phyloP scores from a whole-genome alignment of 2,329 filamentous ascomycete genomes.

The Dothideomycetes sp. region DNA sequence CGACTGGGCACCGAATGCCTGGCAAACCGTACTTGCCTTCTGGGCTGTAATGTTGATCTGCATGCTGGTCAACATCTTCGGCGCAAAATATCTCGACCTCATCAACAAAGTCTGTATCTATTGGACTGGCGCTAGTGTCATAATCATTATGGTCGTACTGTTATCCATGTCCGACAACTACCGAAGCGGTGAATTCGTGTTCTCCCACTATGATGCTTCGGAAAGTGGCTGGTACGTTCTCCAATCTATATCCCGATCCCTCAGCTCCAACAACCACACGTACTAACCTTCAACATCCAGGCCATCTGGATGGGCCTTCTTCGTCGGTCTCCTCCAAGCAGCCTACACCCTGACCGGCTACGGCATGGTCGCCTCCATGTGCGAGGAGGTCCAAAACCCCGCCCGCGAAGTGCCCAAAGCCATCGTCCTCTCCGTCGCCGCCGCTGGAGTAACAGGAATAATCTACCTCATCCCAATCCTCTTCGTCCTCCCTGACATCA shows the following conservation, averaged over 20 bases:
- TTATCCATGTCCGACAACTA: conserved; percentile 50
- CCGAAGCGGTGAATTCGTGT: conserved; percentile 55
- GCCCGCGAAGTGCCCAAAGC: conserved; percentile 61
- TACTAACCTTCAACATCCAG: background rate
- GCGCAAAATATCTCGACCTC: conserved; percentile 52
- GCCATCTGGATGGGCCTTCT: conserved; percentile 61
- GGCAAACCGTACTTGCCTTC: conserved; percentile 63
- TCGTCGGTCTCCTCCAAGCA: conserved; percentile 60
- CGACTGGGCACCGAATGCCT: conserved; percentile 56
- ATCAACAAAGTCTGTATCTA: conserved; percentile 67
- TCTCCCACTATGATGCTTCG: conserved; percentile 58
- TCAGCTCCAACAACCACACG: background rate
- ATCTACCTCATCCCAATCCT: conserved; percentile 64
- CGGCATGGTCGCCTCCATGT: conserved; percentile 64
- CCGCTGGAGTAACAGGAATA: conserved; percentile 56
- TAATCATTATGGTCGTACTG: conserved; percentile 61
- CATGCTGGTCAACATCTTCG: conserved; percentile 57
- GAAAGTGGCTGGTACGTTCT: conserved; percentile 50
- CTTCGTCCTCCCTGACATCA: conserved; percentile 63
- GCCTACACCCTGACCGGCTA: conserved; percentile 56
- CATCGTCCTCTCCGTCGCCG: conserved; percentile 60
- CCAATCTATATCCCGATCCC: too few species aligned
- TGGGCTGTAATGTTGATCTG: conserved; percentile 62
- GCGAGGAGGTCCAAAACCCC: conserved; percentile 62
- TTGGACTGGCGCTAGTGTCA: conserved; percentile 57